Conservation (phyloP, 2,329 filamentous ascomycete genomes). For the Aspergillus udagawae region DNA sequence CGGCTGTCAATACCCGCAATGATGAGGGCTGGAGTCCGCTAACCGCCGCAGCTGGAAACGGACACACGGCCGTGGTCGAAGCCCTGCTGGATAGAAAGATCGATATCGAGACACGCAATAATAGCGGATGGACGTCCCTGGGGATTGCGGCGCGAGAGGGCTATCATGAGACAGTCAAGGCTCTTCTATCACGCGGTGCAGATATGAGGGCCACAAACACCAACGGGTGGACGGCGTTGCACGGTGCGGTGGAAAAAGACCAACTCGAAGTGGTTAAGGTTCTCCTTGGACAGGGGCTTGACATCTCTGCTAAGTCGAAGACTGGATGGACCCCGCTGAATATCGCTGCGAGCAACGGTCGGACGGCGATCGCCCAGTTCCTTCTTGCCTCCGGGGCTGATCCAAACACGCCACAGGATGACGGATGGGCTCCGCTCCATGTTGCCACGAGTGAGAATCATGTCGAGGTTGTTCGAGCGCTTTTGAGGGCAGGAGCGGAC, state of each 20-base stretch:
- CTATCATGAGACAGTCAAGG: neutral
- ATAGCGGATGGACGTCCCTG: neutral
- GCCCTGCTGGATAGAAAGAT: neutral
- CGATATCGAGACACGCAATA: neutral
- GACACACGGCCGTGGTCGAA: neutral
- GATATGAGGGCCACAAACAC: neutral
- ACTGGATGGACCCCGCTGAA: neutral
- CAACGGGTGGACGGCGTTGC: neutral
- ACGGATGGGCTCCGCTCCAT: constrained; percentile 1
- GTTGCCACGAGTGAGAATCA: neutral
- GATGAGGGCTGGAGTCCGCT: neutral
- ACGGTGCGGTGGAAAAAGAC: neutral
- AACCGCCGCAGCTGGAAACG: neutral
- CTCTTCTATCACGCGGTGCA: neutral
- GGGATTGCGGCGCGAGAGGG: neutral
- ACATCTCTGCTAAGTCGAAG: neutral
- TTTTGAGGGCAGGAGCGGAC: constrained; percentile 1
- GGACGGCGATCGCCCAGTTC: neutral
- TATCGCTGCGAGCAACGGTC: neutral
- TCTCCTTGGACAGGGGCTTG: neutral
- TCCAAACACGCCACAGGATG: neutral
- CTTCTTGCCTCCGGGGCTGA: neutral
- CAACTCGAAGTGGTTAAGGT: neutral
- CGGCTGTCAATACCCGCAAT: neutral
- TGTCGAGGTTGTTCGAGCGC: neutral